Base-by-base conservation (phyloP, 192 early-diverging fungal species). In the Pilobolus umbonatus region DNA sequence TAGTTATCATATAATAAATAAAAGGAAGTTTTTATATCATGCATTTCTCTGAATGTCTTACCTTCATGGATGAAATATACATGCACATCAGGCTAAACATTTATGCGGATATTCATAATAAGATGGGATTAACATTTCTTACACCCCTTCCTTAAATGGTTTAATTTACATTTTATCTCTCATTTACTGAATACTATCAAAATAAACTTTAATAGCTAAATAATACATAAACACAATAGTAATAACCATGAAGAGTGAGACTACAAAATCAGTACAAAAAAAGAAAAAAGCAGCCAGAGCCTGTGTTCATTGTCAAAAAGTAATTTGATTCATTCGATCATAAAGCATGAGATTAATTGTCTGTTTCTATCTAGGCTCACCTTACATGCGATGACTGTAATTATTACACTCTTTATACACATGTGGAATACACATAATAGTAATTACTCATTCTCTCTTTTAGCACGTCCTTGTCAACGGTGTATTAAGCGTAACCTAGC, bases 401-500 rank as follows among this genome's bases (percentile, higher is more conserved):
- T 73, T 66, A 12, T 43, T 46, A 9, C 17, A 30, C 12, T 46
- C 8, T 28, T 12, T 46, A 8, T 28, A 35, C 19, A 25, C 11
- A 12, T 34, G 6, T 11, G 15, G 5, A 38, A 2, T 1, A 15
- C 4, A 4, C 1, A 12, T 53, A 35, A 34, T 28, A 9, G 30
- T 19, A 35, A 36, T 22, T 44, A 50, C 24, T 25, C 5, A 11
- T 44, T n/a, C 43, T 36, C 39, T 29, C 15, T 36, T 39, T 26
- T 74, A 82, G 80, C 78, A 25, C 87, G 95, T 25, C 95, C 95
- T 29, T 97, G 95, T 66, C 78, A 78, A 36, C 86, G 93, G 7
- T 97, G 94, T 62, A 77, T 89, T 28, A 95, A 93, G 73, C 73
- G 86, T 31, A 89, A 88, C 25, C 58, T 92, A 21, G 85, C 75